Evolutionary conservation across 257 asterid genomes (phyloP).

Genomic region (Penstemon eatonii): DNA sequence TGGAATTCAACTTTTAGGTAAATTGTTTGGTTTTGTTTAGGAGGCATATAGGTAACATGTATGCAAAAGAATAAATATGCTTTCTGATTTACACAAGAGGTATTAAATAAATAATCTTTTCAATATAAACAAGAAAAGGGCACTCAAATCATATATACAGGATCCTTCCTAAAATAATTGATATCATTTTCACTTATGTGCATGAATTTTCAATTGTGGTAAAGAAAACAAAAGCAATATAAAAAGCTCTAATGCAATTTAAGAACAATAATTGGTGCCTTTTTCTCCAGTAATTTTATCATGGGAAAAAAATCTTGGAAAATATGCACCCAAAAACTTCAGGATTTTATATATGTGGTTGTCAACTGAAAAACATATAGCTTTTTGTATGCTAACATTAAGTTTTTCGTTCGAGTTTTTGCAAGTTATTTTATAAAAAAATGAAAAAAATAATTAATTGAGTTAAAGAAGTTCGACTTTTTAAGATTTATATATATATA

Average conservation of each 20-base stretch:
- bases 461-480: too few relatives aligned
- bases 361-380: too few relatives aligned
- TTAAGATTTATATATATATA: too few relatives aligned
- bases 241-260: constrained; percentile 29
- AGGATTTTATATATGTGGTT: too few relatives aligned
- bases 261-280: constrained; percentile 21
- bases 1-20: constrained; percentile 13
- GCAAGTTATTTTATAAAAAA: too few relatives aligned
- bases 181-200: constrained; percentile 13
- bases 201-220: constrained; percentile 29
- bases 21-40: constrained; percentile 17
- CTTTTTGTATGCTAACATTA: too few relatives aligned
- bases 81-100: constrained; percentile 20
- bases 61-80: constrained; percentile 29
- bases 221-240: constrained; percentile 24
- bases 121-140: constrained; percentile 29
- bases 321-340: too few relatives aligned
- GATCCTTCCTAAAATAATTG: constrained; percentile 8
- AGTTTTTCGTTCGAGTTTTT: too few relatives aligned
- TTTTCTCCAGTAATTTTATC: neutral
- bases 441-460: too few relatives aligned
- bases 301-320: neutral
- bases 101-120: constrained; percentile 28
- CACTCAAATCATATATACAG: constrained; percentile 33
- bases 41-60: constrained; percentile 21